A percentile compares a stretch with the other conserved stretches of the same genome.
These are phyloP conservation scores for Pythium brachiatum DNA, from an alignment of 352 stramenopile species.

Conservation along the genomic window DNA sequence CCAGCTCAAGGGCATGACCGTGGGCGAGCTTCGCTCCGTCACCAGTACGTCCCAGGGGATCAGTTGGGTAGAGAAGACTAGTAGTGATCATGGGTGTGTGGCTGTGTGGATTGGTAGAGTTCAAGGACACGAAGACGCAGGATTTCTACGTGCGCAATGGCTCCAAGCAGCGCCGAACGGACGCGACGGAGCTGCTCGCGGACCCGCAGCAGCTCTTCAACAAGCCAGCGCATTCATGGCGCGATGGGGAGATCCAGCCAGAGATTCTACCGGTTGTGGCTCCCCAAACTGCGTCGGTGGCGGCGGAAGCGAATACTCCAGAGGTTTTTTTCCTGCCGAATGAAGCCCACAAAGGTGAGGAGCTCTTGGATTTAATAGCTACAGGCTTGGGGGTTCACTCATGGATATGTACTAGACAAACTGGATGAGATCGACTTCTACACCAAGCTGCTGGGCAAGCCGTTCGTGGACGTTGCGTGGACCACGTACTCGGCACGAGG, in stretches of 20 bases:
- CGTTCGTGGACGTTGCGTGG: slow-evolving; percentile 60
- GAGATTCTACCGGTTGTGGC: background rate
- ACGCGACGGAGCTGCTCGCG: background rate
- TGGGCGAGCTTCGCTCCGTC: slow-evolving; percentile 54
- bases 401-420: slow-evolving; percentile 13
- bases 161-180: slow-evolving; percentile 9
- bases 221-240: slow-evolving; percentile 70
- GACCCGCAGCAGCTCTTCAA: slow-evolving; percentile 32
- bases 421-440: slow-evolving; percentile 66
- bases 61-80: too few relatives aligned
- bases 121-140: slow-evolving; percentile 39
- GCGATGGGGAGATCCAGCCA: slow-evolving; percentile 46
- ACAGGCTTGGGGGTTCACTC: background rate
- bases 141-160: slow-evolving; percentile 66
- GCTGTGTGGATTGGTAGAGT: slow-evolving; percentile 27
- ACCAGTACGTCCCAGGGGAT: slow-evolving; percentile 32
- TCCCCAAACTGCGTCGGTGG: background rate
- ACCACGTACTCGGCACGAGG: slow-evolving; percentile 37
- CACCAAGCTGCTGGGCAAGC: slow-evolving; percentile 51
- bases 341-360: slow-evolving; percentile 25
- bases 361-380: background rate
- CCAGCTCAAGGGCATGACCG: slow-evolving; percentile 56
- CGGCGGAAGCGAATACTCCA: background rate
- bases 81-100: background rate
- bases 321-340: slow-evolving; percentile 28